phyloP scores from a whole-genome alignment of 2,329 filamentous ascomycete genomes.

The Chaetomiaceae sp. region DNA sequence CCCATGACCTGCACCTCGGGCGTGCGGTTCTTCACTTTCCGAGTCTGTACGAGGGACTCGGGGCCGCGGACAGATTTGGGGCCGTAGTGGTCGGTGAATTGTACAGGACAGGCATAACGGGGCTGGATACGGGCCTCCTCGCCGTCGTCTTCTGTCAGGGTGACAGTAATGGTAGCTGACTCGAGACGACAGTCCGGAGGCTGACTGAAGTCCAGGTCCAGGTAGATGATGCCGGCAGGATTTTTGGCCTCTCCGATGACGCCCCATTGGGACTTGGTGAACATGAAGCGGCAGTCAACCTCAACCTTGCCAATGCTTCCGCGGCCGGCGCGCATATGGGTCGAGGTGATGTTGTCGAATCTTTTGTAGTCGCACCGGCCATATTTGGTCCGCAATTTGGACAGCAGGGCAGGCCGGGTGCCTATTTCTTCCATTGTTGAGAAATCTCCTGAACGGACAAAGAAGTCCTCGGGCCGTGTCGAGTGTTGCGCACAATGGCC shows the following conservation, averaged over 20 bases:
- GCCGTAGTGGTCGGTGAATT: conserved; percentile 22
- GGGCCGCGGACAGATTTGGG: conserved; percentile 16
- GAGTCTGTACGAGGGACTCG: conserved; percentile 13
- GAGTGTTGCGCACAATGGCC: not conserved
- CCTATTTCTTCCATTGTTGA: conserved; percentile 3
- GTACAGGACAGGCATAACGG: conserved; percentile 10
- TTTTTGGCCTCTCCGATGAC: conserved; percentile 9
- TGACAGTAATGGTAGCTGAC: conserved; percentile 21
- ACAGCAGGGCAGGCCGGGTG: conserved; percentile 9
- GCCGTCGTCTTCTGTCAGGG: conserved; percentile 11
- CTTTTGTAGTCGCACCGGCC: conserved; percentile 16
- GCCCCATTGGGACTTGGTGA: conserved; percentile 21
- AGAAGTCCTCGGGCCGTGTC: not conserved
- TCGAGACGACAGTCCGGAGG: conserved; percentile 19
- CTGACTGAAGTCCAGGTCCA: conserved; percentile 23
- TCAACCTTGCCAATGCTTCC: conserved; percentile 19
- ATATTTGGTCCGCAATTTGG: conserved; percentile 8
- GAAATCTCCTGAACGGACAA: not conserved
- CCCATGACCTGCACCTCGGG: conserved; percentile 17
- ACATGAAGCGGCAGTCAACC: conserved; percentile 23
- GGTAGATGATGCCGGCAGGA: conserved; percentile 22
- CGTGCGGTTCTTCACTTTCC: conserved; percentile 8
- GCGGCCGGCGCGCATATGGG: conserved; percentile 14
- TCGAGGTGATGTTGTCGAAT: conserved; percentile 16
- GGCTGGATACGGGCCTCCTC: not conserved